Base-by-base conservation (phyloP, 176 grass and related monocot species). In the Musa itinerans region DNA sequence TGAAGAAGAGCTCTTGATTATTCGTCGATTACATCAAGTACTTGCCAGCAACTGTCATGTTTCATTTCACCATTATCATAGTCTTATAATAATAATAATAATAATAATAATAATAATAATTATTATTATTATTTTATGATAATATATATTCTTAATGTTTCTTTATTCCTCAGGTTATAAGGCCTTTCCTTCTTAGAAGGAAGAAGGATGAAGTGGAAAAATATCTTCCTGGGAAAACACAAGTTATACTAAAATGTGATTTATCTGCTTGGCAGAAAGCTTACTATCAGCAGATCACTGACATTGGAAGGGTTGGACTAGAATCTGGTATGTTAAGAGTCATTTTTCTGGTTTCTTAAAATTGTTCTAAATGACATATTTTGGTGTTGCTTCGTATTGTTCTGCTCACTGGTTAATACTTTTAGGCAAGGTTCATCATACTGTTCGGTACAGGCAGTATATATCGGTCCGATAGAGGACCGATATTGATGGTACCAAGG, bases 201-300 rank as follows among this genome's bases (percentile, higher is more conserved):
- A 92, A 85, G 81, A 97, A 97, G 75, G 76, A 84, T 76, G 92
- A 96, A 84, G 92, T 96, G 76, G 92, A 96, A 68, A 96, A 96
- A 63, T 96, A 80, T 89, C 92, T 96, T 65, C 87, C 89, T 78
- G 88, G 83, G 54, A 96, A 96, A 89, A 90, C 83, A 80, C 95
- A 99, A 84, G 95, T 99, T 25, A 91, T 94, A 80, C 86, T 99
- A 51, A 99, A 99, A 86, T 94, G 90, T 19, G 95, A 99, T 66
- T 75, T 99, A 76, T 99, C 95, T 82, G 95, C 95, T 81, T 98
- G 95, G 95, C 95, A 98, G 88, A 94, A 98, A 80, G 80, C 88
- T 16, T 98, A 98, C 58, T 98, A 98, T 43, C 84, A 87, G 63
- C 90, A 98, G 79, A 88, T 98, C 75, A 89, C 91, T 53, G 82